Evolutionary conservation across 495 filamentous ascomycete species (phyloP), one percentile per base, ranked within the genome.

Genomic region (Bryoglossum gracile): DNA sequence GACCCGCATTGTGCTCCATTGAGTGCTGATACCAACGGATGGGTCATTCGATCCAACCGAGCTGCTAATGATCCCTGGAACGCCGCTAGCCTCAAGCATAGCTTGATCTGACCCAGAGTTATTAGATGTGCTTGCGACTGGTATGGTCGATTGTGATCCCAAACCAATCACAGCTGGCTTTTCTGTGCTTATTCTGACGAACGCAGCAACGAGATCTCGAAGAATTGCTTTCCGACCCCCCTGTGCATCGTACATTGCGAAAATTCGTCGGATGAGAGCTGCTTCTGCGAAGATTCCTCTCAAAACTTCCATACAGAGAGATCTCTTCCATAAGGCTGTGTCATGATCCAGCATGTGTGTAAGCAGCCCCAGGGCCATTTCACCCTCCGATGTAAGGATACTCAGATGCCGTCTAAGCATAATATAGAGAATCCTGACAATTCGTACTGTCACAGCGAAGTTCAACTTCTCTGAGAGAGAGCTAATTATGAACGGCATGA

Each of bases 321-420:
- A 81, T 30, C 94, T 73, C 60, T 87, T 95, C 92, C 92, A 98
- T 4, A 77, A 62, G 1, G 78, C 70, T 4, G 75, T 75, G 49
- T 95, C 94, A 11, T 85, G 85, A 56, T 98, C 92, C 11, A 97
- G 72, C 55, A 94, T 75, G 54, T 94, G 87, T 6, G 85, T 95
- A 13, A 97, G 65, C n/a, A 94, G 73, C 14, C 82, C 79, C 14
- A 97, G 67, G 10, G 86, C 85, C 65, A 90, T 83, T 38, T 91
- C 89, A 56, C 87, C 90, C 64, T 97, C 89, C 0, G 79, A 69
- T 2, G 79, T 70, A 37, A 97, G 67, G 34, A 88, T 77, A 25
- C 75, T 73, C 34, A 95, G 74, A 59, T 95, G 83, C 19, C 84
- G 75, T 28, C 82, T 80, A 1, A 96, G 68, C 16, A 95, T 62